phyloP scores from a whole-genome alignment of 768 basidiomycete species.

The Russula sp. region DNA sequence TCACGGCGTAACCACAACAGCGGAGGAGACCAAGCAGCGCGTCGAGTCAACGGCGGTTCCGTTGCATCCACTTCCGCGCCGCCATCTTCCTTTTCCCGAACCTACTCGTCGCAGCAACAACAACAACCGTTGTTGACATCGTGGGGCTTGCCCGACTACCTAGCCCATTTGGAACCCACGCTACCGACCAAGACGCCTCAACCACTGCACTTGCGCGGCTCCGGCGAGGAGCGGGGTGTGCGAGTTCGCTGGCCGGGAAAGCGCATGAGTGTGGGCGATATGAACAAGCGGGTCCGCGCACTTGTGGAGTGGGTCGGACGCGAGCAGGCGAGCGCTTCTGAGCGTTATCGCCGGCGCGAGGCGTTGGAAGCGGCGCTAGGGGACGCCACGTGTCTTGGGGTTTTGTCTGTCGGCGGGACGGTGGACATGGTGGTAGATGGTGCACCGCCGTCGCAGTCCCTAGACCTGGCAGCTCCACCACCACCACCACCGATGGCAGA shows the following conservation, averaged over 20 bases:
- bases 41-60: constrained; percentile 33
- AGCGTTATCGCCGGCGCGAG: constrained; percentile 62
- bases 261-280: constrained; percentile 93
- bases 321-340: constrained; percentile 71
- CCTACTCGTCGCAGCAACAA: constrained; percentile 56
- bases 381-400: constrained; percentile 21
- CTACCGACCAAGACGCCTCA: constrained; percentile 71
- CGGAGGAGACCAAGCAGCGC: constrained; percentile 23
- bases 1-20: constrained; percentile 41
- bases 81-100: constrained; percentile 42
- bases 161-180: constrained; percentile 79
- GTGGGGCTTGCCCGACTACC: constrained; percentile 92
- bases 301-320: constrained; percentile 93
- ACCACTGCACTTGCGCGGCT: constrained; percentile 63
- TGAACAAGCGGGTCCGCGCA: constrained; percentile 90
- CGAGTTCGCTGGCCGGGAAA: constrained; percentile 93
- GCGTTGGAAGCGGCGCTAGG: constrained; percentile 55
- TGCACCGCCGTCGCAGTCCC: constrained; percentile 22
- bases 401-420: constrained; percentile 25
- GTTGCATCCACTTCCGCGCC: constrained; percentile 34
- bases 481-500: constrained; percentile 24
- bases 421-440: constrained; percentile 34
- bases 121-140: constrained; percentile 76
- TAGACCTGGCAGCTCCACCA: background rate
- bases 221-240: constrained; percentile 63